These are phyloP conservation scores for Parachlorella kessleri DNA, from an alignment of 139 green algal genomes.

Conservation along the genomic window DNA sequence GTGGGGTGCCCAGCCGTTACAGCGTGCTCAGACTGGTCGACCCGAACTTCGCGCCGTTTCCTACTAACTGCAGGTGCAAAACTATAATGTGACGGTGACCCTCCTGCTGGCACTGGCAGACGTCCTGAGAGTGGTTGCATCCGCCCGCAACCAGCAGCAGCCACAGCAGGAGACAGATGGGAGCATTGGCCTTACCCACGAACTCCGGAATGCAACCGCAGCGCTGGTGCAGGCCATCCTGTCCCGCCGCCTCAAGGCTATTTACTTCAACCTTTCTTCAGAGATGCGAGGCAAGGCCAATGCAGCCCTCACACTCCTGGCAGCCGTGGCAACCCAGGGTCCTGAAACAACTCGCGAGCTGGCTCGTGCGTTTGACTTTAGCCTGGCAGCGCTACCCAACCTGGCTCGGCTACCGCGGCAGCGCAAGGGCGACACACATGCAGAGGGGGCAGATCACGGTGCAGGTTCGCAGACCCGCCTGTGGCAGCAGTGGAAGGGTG, in stretches of 20 bases:
- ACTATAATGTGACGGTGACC: slow-evolving; percentile 30
- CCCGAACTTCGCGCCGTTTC: too few species aligned
- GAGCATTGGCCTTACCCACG: not conserved
- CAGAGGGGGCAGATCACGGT: not conserved
- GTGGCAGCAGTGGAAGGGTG: slow-evolving; percentile 38
- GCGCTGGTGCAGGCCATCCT: slow-evolving; percentile 24
- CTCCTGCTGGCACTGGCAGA: slow-evolving; percentile 29
- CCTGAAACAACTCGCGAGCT: slow-evolving; percentile 36
- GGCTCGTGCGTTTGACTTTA: slow-evolving; percentile 56
- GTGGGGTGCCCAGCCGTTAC: too few species aligned
- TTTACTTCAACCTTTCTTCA: slow-evolving; percentile 60
- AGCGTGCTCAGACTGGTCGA: not conserved
- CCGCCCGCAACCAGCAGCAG: not conserved
- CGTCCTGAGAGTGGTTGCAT: not conserved
- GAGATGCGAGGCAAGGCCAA: slow-evolving; percentile 32
- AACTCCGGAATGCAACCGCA: not conserved
- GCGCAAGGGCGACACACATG: slow-evolving; percentile 17
- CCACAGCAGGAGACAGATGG: not conserved
- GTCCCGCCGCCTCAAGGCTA: slow-evolving; percentile 41
- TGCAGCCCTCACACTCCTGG: slow-evolving; percentile 55
- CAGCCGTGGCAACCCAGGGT: slow-evolving; percentile 28
- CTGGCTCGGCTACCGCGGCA: slow-evolving; percentile 41
- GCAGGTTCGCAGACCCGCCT: not conserved
- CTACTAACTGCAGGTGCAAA: slow-evolving; percentile 1
- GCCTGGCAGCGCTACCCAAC: slow-evolving; percentile 46